Conservation (phyloP, 176 grass and related monocot genomes). For the Hordeum vulgare region DNA sequence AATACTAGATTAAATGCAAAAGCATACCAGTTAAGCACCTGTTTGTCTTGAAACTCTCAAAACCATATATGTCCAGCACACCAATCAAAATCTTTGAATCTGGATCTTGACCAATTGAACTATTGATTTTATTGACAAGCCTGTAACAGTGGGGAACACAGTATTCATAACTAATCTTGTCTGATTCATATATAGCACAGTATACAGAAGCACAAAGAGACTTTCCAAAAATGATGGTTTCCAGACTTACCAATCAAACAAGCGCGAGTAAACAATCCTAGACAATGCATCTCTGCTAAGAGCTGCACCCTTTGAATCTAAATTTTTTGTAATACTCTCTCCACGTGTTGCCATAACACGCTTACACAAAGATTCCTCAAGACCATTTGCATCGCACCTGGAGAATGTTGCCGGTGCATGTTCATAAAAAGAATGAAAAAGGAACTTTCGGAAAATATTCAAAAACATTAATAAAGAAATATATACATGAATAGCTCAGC, state of each 20-base stretch:
- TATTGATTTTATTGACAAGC: constrained; percentile 96
- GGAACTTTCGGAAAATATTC: constrained; percentile 3
- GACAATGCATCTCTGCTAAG: constrained; percentile 91
- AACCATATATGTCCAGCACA: constrained; percentile 98
- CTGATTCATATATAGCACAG: constrained; percentile 1
- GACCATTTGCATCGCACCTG: constrained; percentile 71
- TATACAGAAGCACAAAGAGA: constrained; percentile 9
- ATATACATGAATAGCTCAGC: constrained; percentile 96
- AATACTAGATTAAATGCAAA: constrained; percentile 60
- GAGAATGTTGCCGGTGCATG: constrained; percentile 16
- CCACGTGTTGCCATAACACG: constrained; percentile 93
- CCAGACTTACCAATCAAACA: constrained; percentile 86
- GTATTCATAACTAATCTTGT: constrained; percentile 5
- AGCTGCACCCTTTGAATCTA: constrained; percentile 58
- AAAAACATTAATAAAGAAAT: not conserved
- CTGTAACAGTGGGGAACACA: constrained; percentile 40
- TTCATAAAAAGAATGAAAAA: constrained; percentile 10
- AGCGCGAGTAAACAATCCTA: constrained; percentile 85
- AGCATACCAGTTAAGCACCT: constrained; percentile 99
- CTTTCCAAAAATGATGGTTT: constrained; percentile 12
- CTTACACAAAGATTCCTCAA: constrained; percentile 82
- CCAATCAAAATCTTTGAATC: constrained; percentile 95
- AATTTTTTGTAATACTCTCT: constrained; percentile 88
- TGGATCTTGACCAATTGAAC: constrained; percentile 89
- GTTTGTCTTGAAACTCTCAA: constrained; percentile 99